Evolutionary conservation across 2,329 filamentous ascomycete species (phyloP).

Genomic region (Verticillium isaacii): DNA sequence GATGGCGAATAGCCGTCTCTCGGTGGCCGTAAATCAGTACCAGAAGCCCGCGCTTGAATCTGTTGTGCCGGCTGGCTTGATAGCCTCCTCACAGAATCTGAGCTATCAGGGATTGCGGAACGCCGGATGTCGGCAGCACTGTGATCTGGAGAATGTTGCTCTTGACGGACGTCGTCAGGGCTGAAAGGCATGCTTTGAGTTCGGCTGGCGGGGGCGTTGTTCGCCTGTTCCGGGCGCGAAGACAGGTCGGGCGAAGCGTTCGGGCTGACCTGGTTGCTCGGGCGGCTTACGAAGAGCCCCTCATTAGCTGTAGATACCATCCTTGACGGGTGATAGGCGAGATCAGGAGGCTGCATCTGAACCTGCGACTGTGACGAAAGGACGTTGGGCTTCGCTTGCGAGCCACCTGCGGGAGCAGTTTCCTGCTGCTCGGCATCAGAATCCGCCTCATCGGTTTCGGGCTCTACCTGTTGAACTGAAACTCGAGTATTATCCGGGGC

Average conservation of each 20-base stretch:
- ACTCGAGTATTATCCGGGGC: neutral
- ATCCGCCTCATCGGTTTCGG: neutral
- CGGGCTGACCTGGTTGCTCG: neutral
- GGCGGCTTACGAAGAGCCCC: neutral
- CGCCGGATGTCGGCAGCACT: neutral
- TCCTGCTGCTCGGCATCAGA: neutral
- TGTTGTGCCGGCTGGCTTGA: neutral
- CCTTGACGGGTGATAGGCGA: neutral
- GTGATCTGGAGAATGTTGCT: neutral
- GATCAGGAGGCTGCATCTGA: neutral
- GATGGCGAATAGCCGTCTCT: neutral
- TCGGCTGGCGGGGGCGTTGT: neutral
- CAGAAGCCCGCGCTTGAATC: neutral
- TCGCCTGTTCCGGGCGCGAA: neutral
- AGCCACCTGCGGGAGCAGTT: neutral
- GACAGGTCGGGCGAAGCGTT: neutral
- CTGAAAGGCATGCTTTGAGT: neutral
- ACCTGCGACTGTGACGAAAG: neutral
- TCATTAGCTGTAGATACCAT: neutral
- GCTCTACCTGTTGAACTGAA: neutral
- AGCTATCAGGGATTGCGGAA: neutral
- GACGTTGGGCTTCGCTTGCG: neutral
- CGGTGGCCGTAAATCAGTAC: neutral
- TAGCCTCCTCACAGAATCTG: neutral
- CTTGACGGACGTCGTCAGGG: neutral